A percentile compares a stretch with the other conserved stretches of the same genome.
phyloP scores from a whole-genome alignment of 495 filamentous ascomycete species.

The Penicillium lividum region DNA sequence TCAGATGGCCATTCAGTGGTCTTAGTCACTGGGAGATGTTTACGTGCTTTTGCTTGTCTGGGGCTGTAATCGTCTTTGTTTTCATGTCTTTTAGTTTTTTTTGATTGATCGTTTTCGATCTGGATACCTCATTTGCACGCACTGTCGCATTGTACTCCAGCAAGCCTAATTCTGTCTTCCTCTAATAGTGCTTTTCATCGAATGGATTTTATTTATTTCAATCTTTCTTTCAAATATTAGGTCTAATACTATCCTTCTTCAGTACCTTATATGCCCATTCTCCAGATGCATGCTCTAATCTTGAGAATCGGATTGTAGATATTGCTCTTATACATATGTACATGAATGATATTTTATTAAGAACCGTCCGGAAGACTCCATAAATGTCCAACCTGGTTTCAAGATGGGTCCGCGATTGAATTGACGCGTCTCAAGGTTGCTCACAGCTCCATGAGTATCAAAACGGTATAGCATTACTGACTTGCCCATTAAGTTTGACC shows the following conservation, averaged over 20 bases:
- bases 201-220: slow-evolving; percentile 3
- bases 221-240: neutral
- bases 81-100: slow-evolving; percentile 9
- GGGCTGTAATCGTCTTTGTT: slow-evolving; percentile 3
- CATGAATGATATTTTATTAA: neutral
- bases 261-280: no score
- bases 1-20: slow-evolving; percentile 9
- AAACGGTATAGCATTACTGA: slow-evolving; percentile 57
- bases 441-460: slow-evolving; percentile 25
- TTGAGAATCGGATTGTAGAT: neutral
- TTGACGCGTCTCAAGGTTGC: no score
- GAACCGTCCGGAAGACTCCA: no score
- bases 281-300: neutral
- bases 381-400: no score
- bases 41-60: slow-evolving; percentile 2
- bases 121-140: slow-evolving; percentile 35
- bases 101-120: slow-evolving; percentile 17
- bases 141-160: slow-evolving; percentile 30
- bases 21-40: neutral
- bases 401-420: no score
- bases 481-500: slow-evolving; percentile 54
- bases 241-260: no score
- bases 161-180: slow-evolving; percentile 17
- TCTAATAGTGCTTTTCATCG: slow-evolving; percentile 18
- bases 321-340: neutral